These are phyloP conservation scores for Candida ficus DNA, from an alignment of 805 yeast species.

Conservation along the genomic window DNA sequence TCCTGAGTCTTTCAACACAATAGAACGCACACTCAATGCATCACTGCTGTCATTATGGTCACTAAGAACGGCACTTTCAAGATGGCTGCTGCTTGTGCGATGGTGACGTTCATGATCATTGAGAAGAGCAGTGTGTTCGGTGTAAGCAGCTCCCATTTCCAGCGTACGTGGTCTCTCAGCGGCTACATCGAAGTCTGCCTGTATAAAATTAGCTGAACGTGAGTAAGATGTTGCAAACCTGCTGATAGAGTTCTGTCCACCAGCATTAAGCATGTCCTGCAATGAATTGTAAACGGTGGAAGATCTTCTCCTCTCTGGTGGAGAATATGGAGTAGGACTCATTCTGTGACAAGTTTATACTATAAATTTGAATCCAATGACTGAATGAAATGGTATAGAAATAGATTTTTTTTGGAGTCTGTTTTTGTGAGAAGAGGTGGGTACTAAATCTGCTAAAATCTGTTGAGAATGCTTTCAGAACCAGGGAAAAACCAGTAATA, in stretches of 20 bases:
- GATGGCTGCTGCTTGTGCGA: no score
- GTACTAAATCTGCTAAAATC: no score
- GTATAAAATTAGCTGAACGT: constrained; percentile 22
- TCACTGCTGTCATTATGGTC: constrained; percentile 5
- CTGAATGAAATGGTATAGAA: no score
- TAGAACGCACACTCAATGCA: constrained; percentile 14
- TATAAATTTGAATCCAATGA: no score
- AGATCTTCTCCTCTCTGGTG: constrained; percentile 10
- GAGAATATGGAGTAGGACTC: neutral
- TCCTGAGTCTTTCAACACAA: constrained; percentile 21
- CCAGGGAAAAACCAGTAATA: no score
- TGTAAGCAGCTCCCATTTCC: constrained; percentile 13
- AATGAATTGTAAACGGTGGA: constrained; percentile 22
- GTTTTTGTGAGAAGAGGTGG: no score
- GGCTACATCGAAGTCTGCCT: constrained; percentile 23
- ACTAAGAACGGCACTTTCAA: neutral
- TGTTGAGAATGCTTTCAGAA: no score
- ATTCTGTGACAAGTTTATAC: no score
- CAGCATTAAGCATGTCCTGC: constrained; percentile 20
- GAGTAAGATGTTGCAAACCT: constrained; percentile 25
- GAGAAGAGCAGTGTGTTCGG: constrained; percentile 14
- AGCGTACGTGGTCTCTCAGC: constrained; percentile 16
- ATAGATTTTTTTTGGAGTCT: no score
- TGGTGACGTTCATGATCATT: constrained; percentile 1
- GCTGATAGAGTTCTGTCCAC: constrained; percentile 23